Conservation (phyloP, 1,284 basidiomycete species). For the Ceratobasidium papillatum region DNA sequence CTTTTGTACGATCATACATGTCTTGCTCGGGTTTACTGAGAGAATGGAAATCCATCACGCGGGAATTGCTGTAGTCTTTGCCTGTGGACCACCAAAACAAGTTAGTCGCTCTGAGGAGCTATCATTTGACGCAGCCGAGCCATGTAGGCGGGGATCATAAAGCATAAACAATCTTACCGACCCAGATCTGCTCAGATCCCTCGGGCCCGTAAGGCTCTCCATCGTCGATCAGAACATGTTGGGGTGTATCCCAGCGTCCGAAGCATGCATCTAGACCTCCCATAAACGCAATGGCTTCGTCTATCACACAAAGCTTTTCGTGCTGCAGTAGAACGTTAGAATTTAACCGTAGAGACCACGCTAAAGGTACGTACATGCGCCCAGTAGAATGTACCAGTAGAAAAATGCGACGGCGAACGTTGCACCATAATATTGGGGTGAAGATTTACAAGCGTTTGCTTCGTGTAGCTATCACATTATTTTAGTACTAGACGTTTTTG, state of each 20-base stretch:
- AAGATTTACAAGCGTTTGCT: slow-evolving; percentile 83
- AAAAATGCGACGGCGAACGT: slow-evolving; percentile 96
- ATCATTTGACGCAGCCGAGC: not conserved
- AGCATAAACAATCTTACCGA: slow-evolving; percentile 59
- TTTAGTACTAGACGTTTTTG: not conserved
- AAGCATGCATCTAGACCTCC: slow-evolving; percentile 96
- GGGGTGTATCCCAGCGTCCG: slow-evolving; percentile 96
- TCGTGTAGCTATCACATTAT: slow-evolving; percentile 78
- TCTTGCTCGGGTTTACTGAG: slow-evolving; percentile 93
- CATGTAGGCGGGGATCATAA: not conserved
- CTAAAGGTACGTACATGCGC: slow-evolving; percentile 75
- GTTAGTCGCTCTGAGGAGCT: not conserved
- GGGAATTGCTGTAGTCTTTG: slow-evolving; percentile 93
- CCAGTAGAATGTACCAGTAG: slow-evolving; percentile 98
- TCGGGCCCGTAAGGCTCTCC: slow-evolving; percentile 65
- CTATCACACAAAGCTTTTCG: slow-evolving; percentile 98
- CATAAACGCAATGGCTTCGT: slow-evolving; percentile 98
- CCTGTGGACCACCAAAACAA: slow-evolving; percentile 56
- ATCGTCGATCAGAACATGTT: slow-evolving; percentile 91
- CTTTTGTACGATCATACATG: slow-evolving; percentile 89
- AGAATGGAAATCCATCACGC: slow-evolving; percentile 86
- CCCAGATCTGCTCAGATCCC: slow-evolving; percentile 80
- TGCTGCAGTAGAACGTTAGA: slow-evolving; percentile 63
- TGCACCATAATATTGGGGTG: slow-evolving; percentile 97
- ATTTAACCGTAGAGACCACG: not conserved